phyloP scores from a whole-genome alignment of 2,329 filamentous ascomycete species.

The Tympanopsis confertula region DNA sequence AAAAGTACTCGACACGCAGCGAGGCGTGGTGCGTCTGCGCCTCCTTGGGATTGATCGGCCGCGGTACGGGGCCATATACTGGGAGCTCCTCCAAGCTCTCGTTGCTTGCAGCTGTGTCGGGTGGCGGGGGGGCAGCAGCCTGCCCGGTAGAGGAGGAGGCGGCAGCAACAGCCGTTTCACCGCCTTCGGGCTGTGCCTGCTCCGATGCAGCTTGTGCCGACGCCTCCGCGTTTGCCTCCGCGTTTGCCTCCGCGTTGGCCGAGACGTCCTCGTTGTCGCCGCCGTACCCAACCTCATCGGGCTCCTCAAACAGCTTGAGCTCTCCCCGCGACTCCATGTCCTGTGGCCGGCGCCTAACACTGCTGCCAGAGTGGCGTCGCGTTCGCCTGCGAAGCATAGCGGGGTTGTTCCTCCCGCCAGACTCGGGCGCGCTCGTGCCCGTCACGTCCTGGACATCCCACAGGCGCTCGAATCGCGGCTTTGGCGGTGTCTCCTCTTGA shows the following conservation, averaged over 20 bases:
- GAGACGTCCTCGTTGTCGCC: slow-evolving; percentile 49
- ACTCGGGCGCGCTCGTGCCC: slow-evolving; percentile 54
- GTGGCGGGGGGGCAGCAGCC: not conserved
- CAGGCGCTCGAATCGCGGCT: not conserved
- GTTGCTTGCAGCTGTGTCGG: not conserved
- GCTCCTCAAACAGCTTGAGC: slow-evolving; percentile 82
- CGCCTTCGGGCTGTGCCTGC: slow-evolving; percentile 5
- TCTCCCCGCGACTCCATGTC: slow-evolving; percentile 66
- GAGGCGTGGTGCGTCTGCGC: slow-evolving; percentile 43
- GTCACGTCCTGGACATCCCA: slow-evolving; percentile 38
- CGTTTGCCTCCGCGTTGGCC: no score
- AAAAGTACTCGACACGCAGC: slow-evolving; percentile 77
- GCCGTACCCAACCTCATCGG: slow-evolving; percentile 71
- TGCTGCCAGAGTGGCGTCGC: slow-evolving; percentile 78
- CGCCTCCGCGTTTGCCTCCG: slow-evolving; percentile 3
- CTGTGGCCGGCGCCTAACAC: slow-evolving; percentile 60
- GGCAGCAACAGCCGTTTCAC: slow-evolving; percentile 47
- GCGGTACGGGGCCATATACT: slow-evolving; percentile 15
- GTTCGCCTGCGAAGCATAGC: slow-evolving; percentile 33
- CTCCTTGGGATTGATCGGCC: slow-evolving; percentile 67
- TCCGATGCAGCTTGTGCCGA: slow-evolving; percentile 3
- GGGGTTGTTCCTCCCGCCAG: slow-evolving; percentile 31
- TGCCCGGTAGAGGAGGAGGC: slow-evolving; percentile 35
- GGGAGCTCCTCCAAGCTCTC: slow-evolving; percentile 1
- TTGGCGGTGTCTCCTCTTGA: slow-evolving; percentile 2